Evolutionary conservation across 2,329 filamentous ascomycete genomes (phyloP), one percentile per base, ranked within the genome.

Genomic region (Colletotrichum orbiculare): DNA sequence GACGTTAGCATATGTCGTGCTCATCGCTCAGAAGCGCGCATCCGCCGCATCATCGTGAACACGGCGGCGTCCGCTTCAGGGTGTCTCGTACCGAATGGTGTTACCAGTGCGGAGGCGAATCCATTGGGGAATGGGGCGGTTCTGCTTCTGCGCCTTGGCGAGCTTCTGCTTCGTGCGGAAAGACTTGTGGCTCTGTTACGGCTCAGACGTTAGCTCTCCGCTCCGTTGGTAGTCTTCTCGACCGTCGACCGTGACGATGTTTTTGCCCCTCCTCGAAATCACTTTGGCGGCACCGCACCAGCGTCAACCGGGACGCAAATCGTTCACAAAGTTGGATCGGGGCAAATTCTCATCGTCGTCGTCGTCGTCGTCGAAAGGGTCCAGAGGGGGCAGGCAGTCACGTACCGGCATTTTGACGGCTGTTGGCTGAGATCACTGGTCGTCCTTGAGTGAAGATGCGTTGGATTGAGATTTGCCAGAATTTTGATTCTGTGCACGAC

Each of bases 131-230:
- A 99, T 97, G 77, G 96, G 96, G 83, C 96, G 92, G 91, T 99
- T 99, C 89, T 98, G 95, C 91, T 97, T 98, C 89, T 98, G 95
- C 82, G 96, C 96, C 89, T 95, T 97, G 82, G 96, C 96, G 87
- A 99, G 94, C 96, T 99, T 99, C 86, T 96, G 92, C 94, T 99
- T 99, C 86, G 94, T 97, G 83, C 94, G 92, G 94, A 99, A 99
- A 82, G 94, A 93, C 91, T 99, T 99, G 88, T 99, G 94, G 91
- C 91, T 95, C 95, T 98, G 82, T 80, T 58, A n/a, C 48, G 34
- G 17, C 49, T 48, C n/a, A 6, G 55, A 35, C 10, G 58, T 67
- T 50, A 64, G 66, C 55, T 41, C 42, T 54, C 54, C 54, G 49
- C 34, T 67, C 42, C 17, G 34, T n/a, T n/a, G 4, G 47, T 25